Base-by-base conservation (phyloP, 768 basidiomycete genomes). In the Tulasnella sp. region DNA sequence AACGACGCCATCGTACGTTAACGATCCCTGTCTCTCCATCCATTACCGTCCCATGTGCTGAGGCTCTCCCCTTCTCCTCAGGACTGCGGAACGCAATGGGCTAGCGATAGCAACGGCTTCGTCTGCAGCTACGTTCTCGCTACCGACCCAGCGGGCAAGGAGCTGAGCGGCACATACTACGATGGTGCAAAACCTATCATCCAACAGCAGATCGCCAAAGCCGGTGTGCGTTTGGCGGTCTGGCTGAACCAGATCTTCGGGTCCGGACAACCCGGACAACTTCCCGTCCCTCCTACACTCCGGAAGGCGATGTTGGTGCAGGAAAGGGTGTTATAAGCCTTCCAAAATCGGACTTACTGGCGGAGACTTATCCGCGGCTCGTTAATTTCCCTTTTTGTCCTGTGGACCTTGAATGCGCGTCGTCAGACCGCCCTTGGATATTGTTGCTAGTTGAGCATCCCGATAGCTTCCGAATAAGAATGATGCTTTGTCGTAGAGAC, bases 191-290 rank as follows among this genome's bases (percentile, higher is more conserved):
- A 62, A 6, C 73, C 73, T 1, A 74, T 74, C 37, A 47, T 74
- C 36, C 66, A 74, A 34, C 32, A 62, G 22, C 73, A 74, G 44
- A 71, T 74, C 17, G 73, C 73, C 22, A 72, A 74, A 63, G 73
- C 59, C 22, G 69, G 73, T 12, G 47, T 69, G 22, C 47, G 73
- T 11, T 39, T 71, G 19, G 73, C 73, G 14, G 69, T 68, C 11
- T 74, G 68, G 73, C 59, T 74, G 52, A 69, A 74, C 41, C 70
- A 67, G 37, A 35, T 74, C 40, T 74, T 59, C 52, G 52, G 52
- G 52, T 59, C 52, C 12, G 65, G 65, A 35, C 37, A 66, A 16
- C 65, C 37, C 40, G 65, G 65, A 11, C 40, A 66, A 37, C 65
- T n/a, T 41, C 65, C 52, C 11, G 9, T 14, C 8, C 8, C 52